phyloP scores from a whole-genome alignment of 1,284 basidiomycete genomes.

The Ceratobasidium sp. region DNA sequence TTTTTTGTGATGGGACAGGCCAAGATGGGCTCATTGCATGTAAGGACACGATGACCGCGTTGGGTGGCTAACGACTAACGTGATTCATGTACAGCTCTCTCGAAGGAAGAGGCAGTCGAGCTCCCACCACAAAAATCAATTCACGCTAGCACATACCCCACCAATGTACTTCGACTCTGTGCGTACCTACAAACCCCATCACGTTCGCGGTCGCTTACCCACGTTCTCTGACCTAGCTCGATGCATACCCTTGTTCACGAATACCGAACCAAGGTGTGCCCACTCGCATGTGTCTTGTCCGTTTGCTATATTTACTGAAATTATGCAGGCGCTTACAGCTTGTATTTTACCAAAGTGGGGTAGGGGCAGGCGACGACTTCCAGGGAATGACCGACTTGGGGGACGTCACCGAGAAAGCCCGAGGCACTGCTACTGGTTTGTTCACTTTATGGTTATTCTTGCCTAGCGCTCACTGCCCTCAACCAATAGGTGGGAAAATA shows the following conservation, averaged over 20 bases:
- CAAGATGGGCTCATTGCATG: constrained; percentile 39
- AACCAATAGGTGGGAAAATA: constrained; percentile 43
- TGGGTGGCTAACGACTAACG: background rate
- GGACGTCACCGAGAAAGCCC: constrained; percentile 31
- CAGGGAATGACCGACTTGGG: constrained; percentile 20
- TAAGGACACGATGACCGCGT: background rate
- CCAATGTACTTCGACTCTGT: constrained; percentile 40
- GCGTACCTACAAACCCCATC: background rate
- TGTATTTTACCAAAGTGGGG: constrained; percentile 47
- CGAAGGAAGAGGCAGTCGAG: constrained; percentile 3
- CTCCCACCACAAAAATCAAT: background rate
- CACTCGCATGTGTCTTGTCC: background rate
- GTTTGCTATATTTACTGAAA: background rate
- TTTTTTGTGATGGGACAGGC: constrained; percentile 41
- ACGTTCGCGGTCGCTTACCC: background rate
- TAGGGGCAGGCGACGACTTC: constrained; percentile 42
- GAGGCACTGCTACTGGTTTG: constrained; percentile 33
- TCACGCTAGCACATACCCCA: constrained; percentile 18
- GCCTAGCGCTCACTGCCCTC: background rate
- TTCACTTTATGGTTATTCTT: background rate
- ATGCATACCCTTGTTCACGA: constrained; percentile 12
- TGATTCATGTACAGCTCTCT: background rate
- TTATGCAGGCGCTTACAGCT: constrained; percentile 32
- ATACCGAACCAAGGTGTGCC: constrained; percentile 20
- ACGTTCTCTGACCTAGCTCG: constrained; percentile 22